Base-by-base conservation (phyloP, 2,329 filamentous ascomycete species). In the Talaromyces sp. region DNA sequence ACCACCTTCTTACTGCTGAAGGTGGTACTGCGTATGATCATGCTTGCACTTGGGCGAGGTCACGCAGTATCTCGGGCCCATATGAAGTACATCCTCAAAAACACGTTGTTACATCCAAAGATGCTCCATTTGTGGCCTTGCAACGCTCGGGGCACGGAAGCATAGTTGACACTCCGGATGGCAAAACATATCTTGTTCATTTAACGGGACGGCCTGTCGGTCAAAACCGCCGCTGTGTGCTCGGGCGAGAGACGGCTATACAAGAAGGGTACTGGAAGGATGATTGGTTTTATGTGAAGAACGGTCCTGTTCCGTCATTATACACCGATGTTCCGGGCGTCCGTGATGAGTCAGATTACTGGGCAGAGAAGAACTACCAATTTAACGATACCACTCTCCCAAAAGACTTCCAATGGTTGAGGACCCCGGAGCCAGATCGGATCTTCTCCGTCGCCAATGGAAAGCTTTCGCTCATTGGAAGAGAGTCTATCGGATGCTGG, bases 1-100 rank as follows among this genome's bases (percentile, higher is more conserved):
- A 84, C 66, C 85, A 85, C 64, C 72, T 85, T 3, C 68, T 84
- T 11, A 78, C 79, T 2, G 81, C 82, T 0, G 83, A 85, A 72
- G 82, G 82, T 66, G 83, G 83, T 2, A 85, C 83, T 0, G 80
- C 80, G 0, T 68, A 79, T 0, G 73, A 78, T 7, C 83, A 85
- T 68, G 82, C 80, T 78, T 81, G 81, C 33, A 83, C 80, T 0
- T 81, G 83, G 72, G 81, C 81, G 2, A 77, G 82, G 5, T 80
- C 81, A 0, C 76, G 70, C 62, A 73, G 66, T 31, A 71, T 84
- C 65, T 85, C 68, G 13, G 83, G 82, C 0, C 83, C 83, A 0
- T 85, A 82, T 58, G 79, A 81, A 62, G 69, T 74, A 1, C 76
- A 79, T 49, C 74, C 77, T 0, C 60, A 68, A 0, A 84, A 85